phyloP scores from a whole-genome alignment of 176 grass and related monocot genomes.

The Pontederia crassipes region DNA sequence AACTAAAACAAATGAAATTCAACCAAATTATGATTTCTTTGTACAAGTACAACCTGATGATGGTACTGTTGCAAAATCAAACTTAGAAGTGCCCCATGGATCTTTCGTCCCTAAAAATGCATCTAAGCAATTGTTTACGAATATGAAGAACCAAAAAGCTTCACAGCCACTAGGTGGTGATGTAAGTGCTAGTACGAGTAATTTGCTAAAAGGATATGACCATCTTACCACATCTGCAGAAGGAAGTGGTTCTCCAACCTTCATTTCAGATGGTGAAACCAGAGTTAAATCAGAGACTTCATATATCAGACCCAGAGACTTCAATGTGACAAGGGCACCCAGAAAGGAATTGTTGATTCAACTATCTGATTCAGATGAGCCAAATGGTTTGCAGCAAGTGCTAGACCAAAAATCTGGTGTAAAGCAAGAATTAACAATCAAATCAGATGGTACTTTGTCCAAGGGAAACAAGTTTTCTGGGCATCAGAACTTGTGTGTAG shows the following conservation, averaged over 20 bases:
- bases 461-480: too few relatives aligned
- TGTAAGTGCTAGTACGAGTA: neutral
- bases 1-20: constrained; percentile 11
- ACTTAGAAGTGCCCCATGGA: constrained; percentile 4
- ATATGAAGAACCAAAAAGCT: neutral
- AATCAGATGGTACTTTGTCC: neutral
- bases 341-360: neutral
- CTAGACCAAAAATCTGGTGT: neutral
- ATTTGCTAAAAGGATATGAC: neutral
- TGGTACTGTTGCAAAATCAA: constrained; percentile 5
- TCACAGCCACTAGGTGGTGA: neutral
- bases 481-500: too few relatives aligned
- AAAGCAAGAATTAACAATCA: neutral
- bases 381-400: constrained; percentile 8
- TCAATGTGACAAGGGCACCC: neutral
- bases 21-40: neutral
- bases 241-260: constrained; percentile 1
- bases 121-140: neutral
- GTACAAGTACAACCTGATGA: neutral
- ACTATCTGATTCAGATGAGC: constrained; percentile 10
- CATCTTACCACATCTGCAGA: neutral
- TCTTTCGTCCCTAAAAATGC: neutral
- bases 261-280: neutral
- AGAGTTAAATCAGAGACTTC: constrained; percentile 4
- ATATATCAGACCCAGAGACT: neutral